Percentiles rank a stretch among this genome's conserved stretches.
Conservation (phyloP, 176 grass and related monocot species). For the Oryza punctata region DNA sequence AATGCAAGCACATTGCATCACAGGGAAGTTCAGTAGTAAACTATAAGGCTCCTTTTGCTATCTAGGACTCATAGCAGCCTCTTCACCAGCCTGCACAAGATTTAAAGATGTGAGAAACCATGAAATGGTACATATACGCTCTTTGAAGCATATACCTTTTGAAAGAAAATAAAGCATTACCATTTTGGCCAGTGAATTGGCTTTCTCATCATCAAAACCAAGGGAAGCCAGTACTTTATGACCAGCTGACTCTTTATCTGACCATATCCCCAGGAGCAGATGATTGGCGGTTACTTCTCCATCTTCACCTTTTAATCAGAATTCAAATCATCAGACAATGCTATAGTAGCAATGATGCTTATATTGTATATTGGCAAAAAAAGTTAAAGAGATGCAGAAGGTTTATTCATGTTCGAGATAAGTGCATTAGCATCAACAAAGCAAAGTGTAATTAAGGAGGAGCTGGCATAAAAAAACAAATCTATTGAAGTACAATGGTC, state of each 20-base stretch:
- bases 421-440: slow-evolving; percentile 2
- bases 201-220: slow-evolving; percentile 80
- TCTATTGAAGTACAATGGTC: neutral
- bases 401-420: neutral
- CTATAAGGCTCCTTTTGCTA: slow-evolving; percentile 42
- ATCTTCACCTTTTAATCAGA: slow-evolving; percentile 55
- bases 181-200: slow-evolving; percentile 59
- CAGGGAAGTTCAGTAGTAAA: slow-evolving; percentile 16
- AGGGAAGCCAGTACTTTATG: slow-evolving; percentile 79
- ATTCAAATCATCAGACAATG: slow-evolving; percentile 26
- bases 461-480: neutral
- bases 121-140: slow-evolving; percentile 4
- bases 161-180: slow-evolving; percentile 51
- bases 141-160: slow-evolving; percentile 6
- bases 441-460: neutral
- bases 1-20: neutral
- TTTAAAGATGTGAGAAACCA: slow-evolving; percentile 33
- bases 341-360: neutral
- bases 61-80: slow-evolving; percentile 60
- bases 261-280: slow-evolving; percentile 88
- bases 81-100: slow-evolving; percentile 51
- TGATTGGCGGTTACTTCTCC: slow-evolving; percentile 82
- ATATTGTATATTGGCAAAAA: slow-evolving; percentile 11
- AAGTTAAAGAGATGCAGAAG: neutral
- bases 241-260: slow-evolving; percentile 74